Conservation (phyloP, 805 yeast species). For the Saccharomycopsis sp. region DNA sequence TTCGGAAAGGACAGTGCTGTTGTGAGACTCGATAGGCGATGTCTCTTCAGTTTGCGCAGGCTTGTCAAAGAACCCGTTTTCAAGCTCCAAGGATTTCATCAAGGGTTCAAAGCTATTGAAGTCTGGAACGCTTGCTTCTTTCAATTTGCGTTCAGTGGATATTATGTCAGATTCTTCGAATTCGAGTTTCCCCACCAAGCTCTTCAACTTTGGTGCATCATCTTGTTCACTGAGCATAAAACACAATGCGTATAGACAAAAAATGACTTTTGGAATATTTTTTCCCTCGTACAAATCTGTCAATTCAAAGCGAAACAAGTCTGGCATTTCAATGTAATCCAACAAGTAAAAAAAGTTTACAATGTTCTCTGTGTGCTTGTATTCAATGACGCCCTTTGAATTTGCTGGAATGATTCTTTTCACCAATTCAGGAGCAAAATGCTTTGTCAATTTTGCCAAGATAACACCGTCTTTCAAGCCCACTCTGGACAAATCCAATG, state of each 20-base stretch:
- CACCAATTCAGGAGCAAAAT: conserved; percentile 58
- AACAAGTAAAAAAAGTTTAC: conserved; percentile 69
- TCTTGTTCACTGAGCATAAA: conserved; percentile 53
- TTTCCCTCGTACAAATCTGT: conserved; percentile 90
- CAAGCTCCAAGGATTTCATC: conserved; percentile 13
- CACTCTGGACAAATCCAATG: conserved; percentile 48
- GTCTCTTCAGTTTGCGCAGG: too few species aligned
- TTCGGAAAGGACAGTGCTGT: too few species aligned
- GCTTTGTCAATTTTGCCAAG: conserved; percentile 68
- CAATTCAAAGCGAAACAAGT: conserved; percentile 79
- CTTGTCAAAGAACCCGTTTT: too few species aligned
- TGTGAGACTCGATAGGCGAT: too few species aligned
- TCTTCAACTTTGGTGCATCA: conserved; percentile 50
- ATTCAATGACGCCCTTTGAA: conserved; percentile 49
- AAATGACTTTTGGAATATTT: conserved; percentile 87
- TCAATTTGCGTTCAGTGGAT: conserved; percentile 52
- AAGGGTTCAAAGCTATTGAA: conserved; percentile 36
- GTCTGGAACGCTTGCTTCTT: conserved; percentile 69
- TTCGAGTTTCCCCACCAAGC: conserved; percentile 50
- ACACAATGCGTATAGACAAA: conserved; percentile 83
- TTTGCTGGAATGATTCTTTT: conserved; percentile 45
- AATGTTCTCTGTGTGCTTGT: conserved; percentile 88
- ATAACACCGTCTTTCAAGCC: conserved; percentile 76
- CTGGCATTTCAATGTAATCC: conserved; percentile 68
- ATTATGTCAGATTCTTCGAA: conserved; percentile 63